A percentile compares a stretch with the other conserved stretches of the same genome.
phyloP scores from a whole-genome alignment of 306 rosid species.

The Styphnolobium japonicum region DNA sequence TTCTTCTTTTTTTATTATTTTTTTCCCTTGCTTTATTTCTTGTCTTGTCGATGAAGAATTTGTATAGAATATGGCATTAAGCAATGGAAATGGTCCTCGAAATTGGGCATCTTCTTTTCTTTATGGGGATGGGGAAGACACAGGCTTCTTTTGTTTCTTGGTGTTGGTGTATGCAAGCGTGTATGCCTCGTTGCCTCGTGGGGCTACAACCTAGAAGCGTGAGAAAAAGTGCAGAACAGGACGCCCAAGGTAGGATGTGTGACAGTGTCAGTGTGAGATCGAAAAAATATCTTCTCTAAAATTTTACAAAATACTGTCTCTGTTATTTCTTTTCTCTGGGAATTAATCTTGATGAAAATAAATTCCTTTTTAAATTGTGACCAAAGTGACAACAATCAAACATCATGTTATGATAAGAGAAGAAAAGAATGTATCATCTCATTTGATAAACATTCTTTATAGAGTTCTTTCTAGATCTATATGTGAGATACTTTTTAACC shows the following conservation, averaged over 20 bases:
- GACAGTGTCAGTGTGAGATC: too few species aligned
- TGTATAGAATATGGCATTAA: conserved; percentile 24
- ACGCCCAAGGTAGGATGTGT: not conserved
- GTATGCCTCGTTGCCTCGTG: not conserved
- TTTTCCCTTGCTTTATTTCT: not conserved
- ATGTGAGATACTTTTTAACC: too few species aligned
- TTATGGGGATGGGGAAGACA: conserved; percentile 28
- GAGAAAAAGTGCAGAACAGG: not conserved
- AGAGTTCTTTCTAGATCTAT: too few species aligned
- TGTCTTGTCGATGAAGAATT: conserved; percentile 15
- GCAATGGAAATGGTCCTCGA: conserved; percentile 29
- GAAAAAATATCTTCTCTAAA: too few species aligned
- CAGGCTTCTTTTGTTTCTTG: conserved; percentile 30
- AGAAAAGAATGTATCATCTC: too few species aligned
- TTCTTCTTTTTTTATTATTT: not conserved
- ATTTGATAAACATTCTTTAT: too few species aligned
- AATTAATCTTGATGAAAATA: too few species aligned
- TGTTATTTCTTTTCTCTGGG: not conserved
- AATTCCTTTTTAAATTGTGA: too few species aligned
- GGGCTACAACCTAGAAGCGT: not conserved
- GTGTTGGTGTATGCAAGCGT: conserved; percentile 6
- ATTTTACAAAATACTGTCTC: not conserved
- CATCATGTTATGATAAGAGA: too few species aligned
- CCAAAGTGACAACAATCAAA: too few species aligned
- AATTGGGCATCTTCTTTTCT: conserved; percentile 35